Evolutionary conservation across 768 basidiomycete species (phyloP).

Genomic region (Phylloporus sp.): DNA sequence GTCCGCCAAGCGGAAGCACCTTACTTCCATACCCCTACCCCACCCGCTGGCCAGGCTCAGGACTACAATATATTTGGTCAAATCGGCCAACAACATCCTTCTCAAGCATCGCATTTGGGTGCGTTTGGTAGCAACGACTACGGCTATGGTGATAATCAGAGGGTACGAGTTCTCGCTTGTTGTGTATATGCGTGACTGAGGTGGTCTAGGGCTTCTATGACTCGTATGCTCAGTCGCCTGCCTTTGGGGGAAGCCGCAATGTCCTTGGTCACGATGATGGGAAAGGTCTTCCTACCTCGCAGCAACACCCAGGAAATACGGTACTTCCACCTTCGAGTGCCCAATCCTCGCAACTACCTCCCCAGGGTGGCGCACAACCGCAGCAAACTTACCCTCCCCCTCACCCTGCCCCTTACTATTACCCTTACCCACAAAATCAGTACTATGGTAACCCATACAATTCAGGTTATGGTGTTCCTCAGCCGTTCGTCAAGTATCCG

Average conservation of each 20-base stretch:
- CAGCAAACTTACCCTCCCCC: conserved; percentile 66
- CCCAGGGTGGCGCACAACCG: conserved; percentile 45
- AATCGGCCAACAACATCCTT: conserved; percentile 51
- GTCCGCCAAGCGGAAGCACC: conserved; percentile 67
- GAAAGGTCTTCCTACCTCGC: conserved; percentile 60
- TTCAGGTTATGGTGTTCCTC: conserved; percentile 50
- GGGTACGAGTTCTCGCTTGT: conserved; percentile 40
- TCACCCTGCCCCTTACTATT: conserved; percentile 55
- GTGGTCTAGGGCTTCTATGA: conserved; percentile 67
- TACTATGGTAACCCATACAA: conserved; percentile 72
- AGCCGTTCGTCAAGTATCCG: conserved; percentile 74
- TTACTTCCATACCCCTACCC: conserved; percentile 77
- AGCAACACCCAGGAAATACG: conserved; percentile 47
- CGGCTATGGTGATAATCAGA: conserved; percentile 59
- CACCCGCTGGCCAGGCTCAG: conserved; percentile 61
- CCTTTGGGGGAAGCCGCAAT: conserved; percentile 56
- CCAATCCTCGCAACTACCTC: conserved; percentile 50
- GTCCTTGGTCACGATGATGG: conserved; percentile 71
- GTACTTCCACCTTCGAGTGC: conserved; percentile 49
- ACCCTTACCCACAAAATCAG: conserved; percentile 71
- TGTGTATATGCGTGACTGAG: conserved; percentile 6
- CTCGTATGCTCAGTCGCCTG: conserved; percentile 58
- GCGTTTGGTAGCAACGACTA: conserved; percentile 65
- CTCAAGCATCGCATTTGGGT: conserved; percentile 42
- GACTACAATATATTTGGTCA: conserved; percentile 65